Evolutionary conservation across 805 yeast genomes (phyloP), one percentile per base, ranked within the genome.

Genomic region (Ascoidea tarda): DNA sequence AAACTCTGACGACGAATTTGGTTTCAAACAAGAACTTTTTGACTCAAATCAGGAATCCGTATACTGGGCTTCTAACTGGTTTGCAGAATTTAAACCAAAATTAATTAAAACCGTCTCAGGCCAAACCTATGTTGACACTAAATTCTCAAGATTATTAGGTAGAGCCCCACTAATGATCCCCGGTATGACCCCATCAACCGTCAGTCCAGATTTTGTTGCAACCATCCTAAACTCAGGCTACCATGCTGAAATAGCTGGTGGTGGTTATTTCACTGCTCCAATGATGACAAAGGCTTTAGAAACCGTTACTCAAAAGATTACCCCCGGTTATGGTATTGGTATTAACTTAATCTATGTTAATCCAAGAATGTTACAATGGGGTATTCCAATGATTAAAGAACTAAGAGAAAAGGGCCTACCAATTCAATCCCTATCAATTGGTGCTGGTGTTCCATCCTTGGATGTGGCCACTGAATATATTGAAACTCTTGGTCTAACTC

Each of bases 131-230:
- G 96, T 93, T 54, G 95, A 90, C 69, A 93, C 99, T 61, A 90
- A 89, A 71, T 89, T 91, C 71, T 87, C 96, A 51, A 78, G 90
- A 67, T 77, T 93, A 61, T 72, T 93, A 58, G 96, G 97, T 57
- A 86, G 89, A 70, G 90, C 99, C 57, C 99, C 99, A 55, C 73
- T 93, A 60, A 84, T 95, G 84, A 93, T 93, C 60, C 96, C 99
- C 46, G 99, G 99, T 74, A 93, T 93, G 99, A 93, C 99, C 46
- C 99, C 99, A 66, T 81, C 96, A 48, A 93, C 99, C 38, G 97
- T 90, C 53, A 84, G 87, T 59, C 93, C 98, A 49, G 90, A 87
- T 57, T 90, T 93, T 62, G 95, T 93, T 54, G 84, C 96, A 56
- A 95, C 96, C 38, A 84, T 97, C 33, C 77, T 90, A 64, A 89